These are phyloP conservation scores for Trametes cubensis DNA, from an alignment of 768 basidiomycete genomes.

Conservation along the genomic window DNA sequence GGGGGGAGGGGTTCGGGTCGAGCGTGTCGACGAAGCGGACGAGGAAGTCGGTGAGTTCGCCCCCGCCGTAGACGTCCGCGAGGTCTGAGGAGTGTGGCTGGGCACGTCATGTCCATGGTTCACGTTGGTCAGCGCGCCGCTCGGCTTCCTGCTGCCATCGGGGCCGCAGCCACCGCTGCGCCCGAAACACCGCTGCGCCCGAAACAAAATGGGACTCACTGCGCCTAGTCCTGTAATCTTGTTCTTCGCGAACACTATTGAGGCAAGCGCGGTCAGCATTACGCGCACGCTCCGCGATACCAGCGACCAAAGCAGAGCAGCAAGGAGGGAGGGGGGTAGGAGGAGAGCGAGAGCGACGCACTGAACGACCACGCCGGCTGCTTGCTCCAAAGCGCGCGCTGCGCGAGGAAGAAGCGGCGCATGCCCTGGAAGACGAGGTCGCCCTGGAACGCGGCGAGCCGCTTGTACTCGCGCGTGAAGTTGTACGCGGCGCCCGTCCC, in stretches of 20 bases:
- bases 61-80: conserved; percentile 43
- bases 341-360: conserved; percentile 17
- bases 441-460: conserved; percentile 33
- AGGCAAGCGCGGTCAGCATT: no score
- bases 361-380: conserved; percentile 28
- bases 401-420: conserved; percentile 31
- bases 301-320: no score
- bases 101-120: no score
- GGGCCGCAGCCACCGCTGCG: no score
- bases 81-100: conserved; percentile 35
- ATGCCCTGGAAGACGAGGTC: conserved; percentile 34
- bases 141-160: no score
- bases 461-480: conserved; percentile 44
- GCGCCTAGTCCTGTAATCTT: no score
- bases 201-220: no score
- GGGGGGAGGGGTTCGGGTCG: conserved; percentile 42
- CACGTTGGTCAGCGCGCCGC: no score
- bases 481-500: conserved; percentile 49
- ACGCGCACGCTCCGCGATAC: no score
- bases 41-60: conserved; percentile 50
- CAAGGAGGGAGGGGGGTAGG: no score
- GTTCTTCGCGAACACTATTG: not conserved
- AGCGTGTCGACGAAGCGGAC: conserved; percentile 47
- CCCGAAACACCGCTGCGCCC: no score
- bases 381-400: conserved; percentile 13